Evolutionary conservation across 2,329 filamentous ascomycete genomes (phyloP).

Genomic region (Aspergillus amoenus): DNA sequence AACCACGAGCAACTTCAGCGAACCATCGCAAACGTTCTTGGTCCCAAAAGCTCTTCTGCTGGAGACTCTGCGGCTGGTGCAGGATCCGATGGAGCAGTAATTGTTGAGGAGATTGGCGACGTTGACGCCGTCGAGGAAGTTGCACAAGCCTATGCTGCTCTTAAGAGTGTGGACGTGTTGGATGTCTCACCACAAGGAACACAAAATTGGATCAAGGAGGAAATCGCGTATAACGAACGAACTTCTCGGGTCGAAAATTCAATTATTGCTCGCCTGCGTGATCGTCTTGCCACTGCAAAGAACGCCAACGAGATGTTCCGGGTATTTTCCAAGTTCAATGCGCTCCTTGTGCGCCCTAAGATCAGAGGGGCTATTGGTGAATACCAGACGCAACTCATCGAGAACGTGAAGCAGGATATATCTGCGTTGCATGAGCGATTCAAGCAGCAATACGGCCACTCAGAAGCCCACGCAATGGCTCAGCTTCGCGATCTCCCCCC

Average conservation of each 20-base stretch:
- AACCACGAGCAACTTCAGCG: constrained; percentile 97
- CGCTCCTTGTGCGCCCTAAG: constrained; percentile 96
- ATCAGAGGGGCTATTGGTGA: constrained; percentile 97
- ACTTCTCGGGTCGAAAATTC: constrained; percentile 98
- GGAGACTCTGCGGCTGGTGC: constrained; percentile 42
- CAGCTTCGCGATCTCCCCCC: constrained; percentile 93
- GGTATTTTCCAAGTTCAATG: constrained; percentile 99
- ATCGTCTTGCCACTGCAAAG: constrained; percentile 91
- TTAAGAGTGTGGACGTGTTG: constrained; percentile 92
- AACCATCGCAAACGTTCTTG: constrained; percentile 96
- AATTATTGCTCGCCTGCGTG: constrained; percentile 90
- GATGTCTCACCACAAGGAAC: constrained; percentile 91
- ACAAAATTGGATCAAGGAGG: constrained; percentile 86
- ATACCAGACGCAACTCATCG: constrained; percentile 96
- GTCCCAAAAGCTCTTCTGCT: constrained; percentile 65
- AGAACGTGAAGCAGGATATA: constrained; percentile 97
- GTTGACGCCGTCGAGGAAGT: constrained; percentile 97
- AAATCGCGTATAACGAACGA: constrained; percentile 95
- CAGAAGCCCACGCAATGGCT: constrained; percentile 96
- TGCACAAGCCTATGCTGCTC: constrained; percentile 84
- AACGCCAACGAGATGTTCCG: constrained; percentile 99
- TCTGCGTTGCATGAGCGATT: constrained; percentile 91
- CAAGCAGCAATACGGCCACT: constrained; percentile 98
- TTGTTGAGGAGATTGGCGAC: constrained; percentile 93
- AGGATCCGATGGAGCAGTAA: constrained; percentile 61